phyloP scores from a whole-genome alignment of 305 asterid genomes.

The Fraxinus paxiana region DNA sequence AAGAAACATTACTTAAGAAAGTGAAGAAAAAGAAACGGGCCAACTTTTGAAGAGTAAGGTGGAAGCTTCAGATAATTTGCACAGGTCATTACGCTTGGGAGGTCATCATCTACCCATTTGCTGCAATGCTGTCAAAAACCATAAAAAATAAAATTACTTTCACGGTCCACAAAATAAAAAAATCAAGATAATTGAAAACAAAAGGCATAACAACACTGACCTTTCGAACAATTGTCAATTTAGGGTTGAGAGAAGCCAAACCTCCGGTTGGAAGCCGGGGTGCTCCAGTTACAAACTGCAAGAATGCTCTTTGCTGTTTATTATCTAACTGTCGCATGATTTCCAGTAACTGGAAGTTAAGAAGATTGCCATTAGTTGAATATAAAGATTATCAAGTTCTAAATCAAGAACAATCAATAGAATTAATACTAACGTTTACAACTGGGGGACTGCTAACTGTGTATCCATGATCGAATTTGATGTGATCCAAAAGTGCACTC shows the following conservation, averaged over 20 bases:
- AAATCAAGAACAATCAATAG: slow-evolving; percentile 6
- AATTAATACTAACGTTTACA: slow-evolving; percentile 48
- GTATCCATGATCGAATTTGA: slow-evolving; percentile 97
- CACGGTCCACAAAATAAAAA: background rate
- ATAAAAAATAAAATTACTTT: background rate
- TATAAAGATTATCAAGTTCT: background rate
- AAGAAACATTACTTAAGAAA: background rate
- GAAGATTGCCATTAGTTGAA: background rate
- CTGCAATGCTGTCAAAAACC: slow-evolving; percentile 63
- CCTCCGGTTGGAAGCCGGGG: slow-evolving; percentile 95
- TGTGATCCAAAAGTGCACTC: slow-evolving; percentile 69
- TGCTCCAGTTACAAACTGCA: slow-evolving; percentile 96
- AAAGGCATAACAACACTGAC: slow-evolving; percentile 28
- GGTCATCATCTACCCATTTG: slow-evolving; percentile 56
- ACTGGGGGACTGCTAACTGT: slow-evolving; percentile 82
- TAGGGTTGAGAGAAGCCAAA: slow-evolving; percentile 87
- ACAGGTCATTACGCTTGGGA: slow-evolving; percentile 98
- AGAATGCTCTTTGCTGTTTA: slow-evolving; percentile 77
- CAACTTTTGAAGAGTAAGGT: slow-evolving; percentile 84
- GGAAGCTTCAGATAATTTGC: slow-evolving; percentile 95
- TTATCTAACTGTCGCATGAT: slow-evolving; percentile 72
- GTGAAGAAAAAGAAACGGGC: slow-evolving; percentile 12
- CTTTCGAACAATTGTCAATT: slow-evolving; percentile 89
- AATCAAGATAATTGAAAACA: background rate
- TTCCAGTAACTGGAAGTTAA: slow-evolving; percentile 59